phyloP scores from a whole-genome alignment of 768 basidiomycete genomes.

The Hericium alpestre region DNA sequence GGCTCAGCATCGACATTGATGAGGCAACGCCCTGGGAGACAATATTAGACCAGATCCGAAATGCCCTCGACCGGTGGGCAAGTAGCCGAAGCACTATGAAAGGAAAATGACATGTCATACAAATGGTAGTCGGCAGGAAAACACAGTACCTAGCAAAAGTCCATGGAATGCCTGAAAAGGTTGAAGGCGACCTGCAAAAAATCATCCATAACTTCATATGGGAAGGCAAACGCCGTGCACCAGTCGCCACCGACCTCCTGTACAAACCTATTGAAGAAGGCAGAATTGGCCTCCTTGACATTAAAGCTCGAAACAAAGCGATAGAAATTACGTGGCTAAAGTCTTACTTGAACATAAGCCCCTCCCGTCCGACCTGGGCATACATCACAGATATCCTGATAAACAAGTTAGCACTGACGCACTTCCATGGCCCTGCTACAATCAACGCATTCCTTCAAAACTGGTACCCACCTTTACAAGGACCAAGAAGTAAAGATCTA shows the following conservation, averaged over 20 bases:
- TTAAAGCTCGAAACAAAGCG: conserved; percentile 6
- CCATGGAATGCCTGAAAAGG: conserved; percentile 18
- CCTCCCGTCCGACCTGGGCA: conserved; percentile 6
- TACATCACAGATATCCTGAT: not conserved
- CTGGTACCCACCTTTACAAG: no score
- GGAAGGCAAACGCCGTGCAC: not conserved
- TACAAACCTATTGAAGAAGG: not conserved
- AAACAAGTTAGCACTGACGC: not conserved
- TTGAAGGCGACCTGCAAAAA: not conserved
- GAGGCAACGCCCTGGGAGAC: conserved; percentile 1
- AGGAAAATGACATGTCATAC: conserved; percentile 11
- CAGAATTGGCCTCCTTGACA: conserved; percentile 5
- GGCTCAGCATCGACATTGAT: not conserved
- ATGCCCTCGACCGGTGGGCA: not conserved
- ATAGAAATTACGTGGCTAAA: conserved; percentile 10
- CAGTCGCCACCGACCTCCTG: not conserved
- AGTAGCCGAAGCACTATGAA: conserved; percentile 5
- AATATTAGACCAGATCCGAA: conserved; percentile 1
- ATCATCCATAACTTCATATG: conserved; percentile 13
- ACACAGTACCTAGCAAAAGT: conserved; percentile 19
- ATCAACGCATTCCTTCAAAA: no score
- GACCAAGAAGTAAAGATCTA: no score
- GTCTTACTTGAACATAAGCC: conserved; percentile 1
- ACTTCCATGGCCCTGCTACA: not conserved
- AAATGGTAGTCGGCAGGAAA: conserved; percentile 15